Conservation (phyloP, 169 alveolate genomes). For the Eimeria necatrix region DNA sequence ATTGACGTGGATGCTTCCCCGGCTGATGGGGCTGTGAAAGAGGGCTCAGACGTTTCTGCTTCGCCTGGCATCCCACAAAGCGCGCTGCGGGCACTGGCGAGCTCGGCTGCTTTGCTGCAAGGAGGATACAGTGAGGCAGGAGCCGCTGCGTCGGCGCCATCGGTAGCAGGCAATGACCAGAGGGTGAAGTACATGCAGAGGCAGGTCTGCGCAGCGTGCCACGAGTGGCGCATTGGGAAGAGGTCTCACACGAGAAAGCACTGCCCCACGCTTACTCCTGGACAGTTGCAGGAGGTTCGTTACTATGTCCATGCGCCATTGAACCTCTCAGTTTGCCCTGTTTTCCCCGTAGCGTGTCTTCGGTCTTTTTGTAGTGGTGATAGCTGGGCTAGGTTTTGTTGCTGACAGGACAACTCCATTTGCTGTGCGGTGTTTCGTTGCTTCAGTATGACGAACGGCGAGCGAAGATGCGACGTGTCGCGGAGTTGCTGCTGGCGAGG, state of each 20-base stretch:
- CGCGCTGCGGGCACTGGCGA: slow-evolving; percentile 61
- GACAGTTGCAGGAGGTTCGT: slow-evolving; percentile 66
- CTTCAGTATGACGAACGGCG: slow-evolving; percentile 80
- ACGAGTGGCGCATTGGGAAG: slow-evolving; percentile 78
- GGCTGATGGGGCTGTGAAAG: slow-evolving; percentile 38
- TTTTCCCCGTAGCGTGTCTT: no score
- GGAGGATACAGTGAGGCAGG: slow-evolving; percentile 21
- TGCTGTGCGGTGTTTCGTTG: neutral
- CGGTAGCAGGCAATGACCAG: slow-evolving; percentile 61
- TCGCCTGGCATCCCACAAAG: slow-evolving; percentile 59
- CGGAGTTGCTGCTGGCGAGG: slow-evolving; percentile 45
- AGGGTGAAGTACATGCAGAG: slow-evolving; percentile 75
- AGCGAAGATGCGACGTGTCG: slow-evolving; percentile 68
- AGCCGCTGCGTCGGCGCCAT: slow-evolving; percentile 35
- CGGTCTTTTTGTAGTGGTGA: neutral
- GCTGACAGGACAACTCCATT: neutral
- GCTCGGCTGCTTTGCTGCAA: slow-evolving; percentile 69
- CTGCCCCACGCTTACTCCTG: slow-evolving; percentile 73
- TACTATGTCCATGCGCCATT: no score
- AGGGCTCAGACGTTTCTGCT: slow-evolving; percentile 58
- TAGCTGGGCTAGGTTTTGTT: neutral
- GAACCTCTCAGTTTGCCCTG: no score
- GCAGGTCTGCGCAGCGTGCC: slow-evolving; percentile 80
- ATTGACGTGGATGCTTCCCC: slow-evolving; percentile 51
- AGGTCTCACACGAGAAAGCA: slow-evolving; percentile 75